Conservation (phyloP, 768 basidiomycete species). For the Pulveroboletus frians region DNA sequence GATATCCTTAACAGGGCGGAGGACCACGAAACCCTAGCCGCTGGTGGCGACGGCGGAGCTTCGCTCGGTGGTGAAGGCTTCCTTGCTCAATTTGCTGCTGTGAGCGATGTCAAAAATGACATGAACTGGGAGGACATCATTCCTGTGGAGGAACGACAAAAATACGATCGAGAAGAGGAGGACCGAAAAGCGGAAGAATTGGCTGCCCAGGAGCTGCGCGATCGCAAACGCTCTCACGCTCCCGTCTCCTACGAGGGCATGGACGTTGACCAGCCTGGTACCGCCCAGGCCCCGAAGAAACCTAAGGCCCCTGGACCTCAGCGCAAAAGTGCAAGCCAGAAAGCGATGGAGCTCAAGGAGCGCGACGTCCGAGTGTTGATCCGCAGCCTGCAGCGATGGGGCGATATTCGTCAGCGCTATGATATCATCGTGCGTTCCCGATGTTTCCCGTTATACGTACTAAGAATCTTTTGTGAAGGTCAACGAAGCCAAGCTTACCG, state of each 20-base stretch:
- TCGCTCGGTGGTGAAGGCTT: constrained; percentile 98
- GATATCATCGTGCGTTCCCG: constrained; percentile 75
- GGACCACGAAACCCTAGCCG: constrained; percentile 90
- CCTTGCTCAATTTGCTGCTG: constrained; percentile 89
- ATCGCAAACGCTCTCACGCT: constrained; percentile 80
- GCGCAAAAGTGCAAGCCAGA: constrained; percentile 88
- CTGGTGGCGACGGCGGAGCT: constrained; percentile 76
- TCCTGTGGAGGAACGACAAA: constrained; percentile 84
- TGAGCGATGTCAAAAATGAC: constrained; percentile 98
- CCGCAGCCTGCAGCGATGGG: constrained; percentile 94
- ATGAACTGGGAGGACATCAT: constrained; percentile 99
- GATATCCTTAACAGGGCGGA: constrained; percentile 96
- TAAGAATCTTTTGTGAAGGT: constrained; percentile 53
- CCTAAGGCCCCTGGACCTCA: constrained; percentile 65
- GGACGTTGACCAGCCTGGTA: constrained; percentile 74
- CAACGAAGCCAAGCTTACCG: constrained; percentile 80
- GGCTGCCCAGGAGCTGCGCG: constrained; percentile 60
- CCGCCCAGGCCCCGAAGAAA: constrained; percentile 65
- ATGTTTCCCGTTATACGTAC: not conserved
- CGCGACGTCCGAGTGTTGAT: constrained; percentile 94
- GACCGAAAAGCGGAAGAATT: constrained; percentile 69
- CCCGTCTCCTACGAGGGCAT: constrained; percentile 90
- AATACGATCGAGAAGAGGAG: constrained; percentile 77
- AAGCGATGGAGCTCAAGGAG: constrained; percentile 95
- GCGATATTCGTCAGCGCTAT: constrained; percentile 92